These are phyloP conservation scores for Bolboschoenus planiculmis DNA, from an alignment of 176 grass and related monocot genomes.

Conservation along the genomic window DNA sequence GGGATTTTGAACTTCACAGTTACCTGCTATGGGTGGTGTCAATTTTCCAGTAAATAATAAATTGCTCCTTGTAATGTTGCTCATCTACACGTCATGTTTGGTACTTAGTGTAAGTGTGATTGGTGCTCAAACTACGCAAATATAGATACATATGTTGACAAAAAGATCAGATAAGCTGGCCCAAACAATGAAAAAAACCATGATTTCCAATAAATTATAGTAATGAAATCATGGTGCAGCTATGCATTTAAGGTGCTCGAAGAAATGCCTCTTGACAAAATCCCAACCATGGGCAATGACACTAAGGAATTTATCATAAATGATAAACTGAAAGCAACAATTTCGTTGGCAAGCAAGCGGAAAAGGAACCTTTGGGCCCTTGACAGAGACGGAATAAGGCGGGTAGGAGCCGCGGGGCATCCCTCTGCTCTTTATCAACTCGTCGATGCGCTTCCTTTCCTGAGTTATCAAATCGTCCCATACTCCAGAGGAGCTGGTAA, in stretches of 20 bases:
- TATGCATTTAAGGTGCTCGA: not conserved
- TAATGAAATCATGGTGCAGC: too few species aligned
- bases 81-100: not conserved
- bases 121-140: too few species aligned
- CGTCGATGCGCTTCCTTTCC: slow-evolving; percentile 64
- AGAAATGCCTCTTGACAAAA: too few species aligned
- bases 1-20: slow-evolving; percentile 69
- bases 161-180: too few species aligned
- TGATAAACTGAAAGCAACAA: too few species aligned
- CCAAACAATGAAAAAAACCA: too few species aligned
- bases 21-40: slow-evolving; percentile 23
- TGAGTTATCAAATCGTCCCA: slow-evolving; percentile 41
- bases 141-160: too few species aligned
- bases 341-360: too few species aligned
- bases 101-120: not conserved
- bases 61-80: not conserved
- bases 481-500: not conserved
- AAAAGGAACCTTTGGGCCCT: slow-evolving; percentile 53
- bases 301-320: too few species aligned
- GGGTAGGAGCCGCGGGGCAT: slow-evolving; percentile 59
- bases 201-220: too few species aligned
- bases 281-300: too few species aligned
- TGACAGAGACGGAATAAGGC: slow-evolving; percentile 48
- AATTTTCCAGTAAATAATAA: not conserved
- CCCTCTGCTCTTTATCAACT: slow-evolving; percentile 37